A percentile compares a stretch with the other conserved stretches of the same genome.
phyloP scores from a whole-genome alignment of 257 asterid genomes.

The Petunia axillaris region DNA sequence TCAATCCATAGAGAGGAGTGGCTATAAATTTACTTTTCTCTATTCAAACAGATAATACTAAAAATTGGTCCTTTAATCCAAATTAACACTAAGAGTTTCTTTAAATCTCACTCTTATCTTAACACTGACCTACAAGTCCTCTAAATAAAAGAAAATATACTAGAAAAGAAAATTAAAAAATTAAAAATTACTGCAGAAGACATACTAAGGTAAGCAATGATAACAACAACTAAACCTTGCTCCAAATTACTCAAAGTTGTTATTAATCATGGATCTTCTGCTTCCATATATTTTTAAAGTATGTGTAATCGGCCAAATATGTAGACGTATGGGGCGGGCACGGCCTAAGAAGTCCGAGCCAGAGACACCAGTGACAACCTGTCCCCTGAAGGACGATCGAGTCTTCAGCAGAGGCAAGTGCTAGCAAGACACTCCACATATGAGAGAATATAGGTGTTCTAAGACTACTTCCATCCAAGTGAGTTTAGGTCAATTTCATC shows the following conservation, averaged over 20 bases:
- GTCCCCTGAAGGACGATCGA: no score
- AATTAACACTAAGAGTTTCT: neutral
- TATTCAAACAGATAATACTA: slow-evolving; percentile 13
- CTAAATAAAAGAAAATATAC: neutral
- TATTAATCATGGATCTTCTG: slow-evolving; percentile 10
- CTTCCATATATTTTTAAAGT: neutral
- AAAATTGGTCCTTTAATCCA: neutral
- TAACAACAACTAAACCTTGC: neutral
- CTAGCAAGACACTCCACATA: neutral
- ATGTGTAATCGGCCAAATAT: neutral
- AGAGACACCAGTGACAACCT: no score
- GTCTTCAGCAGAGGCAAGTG: no score
- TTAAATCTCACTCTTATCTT: neutral
- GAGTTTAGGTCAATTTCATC: neutral
- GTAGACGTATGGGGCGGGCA: no score
- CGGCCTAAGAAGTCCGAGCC: no score
- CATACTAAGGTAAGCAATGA: neutral
- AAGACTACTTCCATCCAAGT: neutral
- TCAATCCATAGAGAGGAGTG: neutral
- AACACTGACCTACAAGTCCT: neutral
- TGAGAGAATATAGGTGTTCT: neutral
- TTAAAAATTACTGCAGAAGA: neutral
- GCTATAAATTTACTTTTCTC: neutral
- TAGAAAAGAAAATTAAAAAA: no score
- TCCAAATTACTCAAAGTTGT: neutral